A percentile compares a stretch with the other conserved stretches of the same genome.
These are phyloP conservation scores for Alternaria solani DNA, from an alignment of 2,329 filamentous ascomycete species.

Conservation along the genomic window DNA sequence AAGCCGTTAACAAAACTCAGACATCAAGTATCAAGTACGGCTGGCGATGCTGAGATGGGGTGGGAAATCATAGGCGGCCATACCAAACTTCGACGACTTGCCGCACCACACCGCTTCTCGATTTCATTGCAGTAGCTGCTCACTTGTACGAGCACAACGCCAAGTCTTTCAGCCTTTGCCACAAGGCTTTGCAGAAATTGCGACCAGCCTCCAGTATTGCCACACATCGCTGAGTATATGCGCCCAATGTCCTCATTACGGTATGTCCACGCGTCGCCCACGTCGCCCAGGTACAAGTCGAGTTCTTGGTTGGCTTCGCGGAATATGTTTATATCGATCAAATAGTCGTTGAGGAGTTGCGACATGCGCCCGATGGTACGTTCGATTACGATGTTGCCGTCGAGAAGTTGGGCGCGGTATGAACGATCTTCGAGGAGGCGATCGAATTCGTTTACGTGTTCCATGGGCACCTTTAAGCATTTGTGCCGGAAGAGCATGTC, in stretches of 20 bases:
- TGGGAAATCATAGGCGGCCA: constrained; percentile 39
- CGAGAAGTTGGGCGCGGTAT: constrained; percentile 82
- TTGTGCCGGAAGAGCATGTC: constrained; percentile 78
- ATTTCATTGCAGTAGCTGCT: constrained; percentile 83
- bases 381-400: constrained; percentile 90
- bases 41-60: not conserved
- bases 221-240: constrained; percentile 88
- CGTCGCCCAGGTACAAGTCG: constrained; percentile 73
- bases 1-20: constrained; percentile 18
- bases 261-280: constrained; percentile 69
- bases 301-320: constrained; percentile 79
- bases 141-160: constrained; percentile 74
- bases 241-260: constrained; percentile 68
- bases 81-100: constrained; percentile 80
- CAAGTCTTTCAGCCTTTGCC: constrained; percentile 74
- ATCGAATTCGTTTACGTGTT: constrained; percentile 83
- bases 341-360: constrained; percentile 75
- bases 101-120: constrained; percentile 81
- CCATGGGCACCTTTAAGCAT: constrained; percentile 81
- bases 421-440: constrained; percentile 83
- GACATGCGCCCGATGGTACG: constrained; percentile 85
- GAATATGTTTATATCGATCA: constrained; percentile 81
- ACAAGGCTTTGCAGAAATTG: constrained; percentile 80
- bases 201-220: constrained; percentile 90
- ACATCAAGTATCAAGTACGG: not conserved